phyloP scores from a whole-genome alignment of 2,329 filamentous ascomycete genomes.

The Diatrype stigma region DNA sequence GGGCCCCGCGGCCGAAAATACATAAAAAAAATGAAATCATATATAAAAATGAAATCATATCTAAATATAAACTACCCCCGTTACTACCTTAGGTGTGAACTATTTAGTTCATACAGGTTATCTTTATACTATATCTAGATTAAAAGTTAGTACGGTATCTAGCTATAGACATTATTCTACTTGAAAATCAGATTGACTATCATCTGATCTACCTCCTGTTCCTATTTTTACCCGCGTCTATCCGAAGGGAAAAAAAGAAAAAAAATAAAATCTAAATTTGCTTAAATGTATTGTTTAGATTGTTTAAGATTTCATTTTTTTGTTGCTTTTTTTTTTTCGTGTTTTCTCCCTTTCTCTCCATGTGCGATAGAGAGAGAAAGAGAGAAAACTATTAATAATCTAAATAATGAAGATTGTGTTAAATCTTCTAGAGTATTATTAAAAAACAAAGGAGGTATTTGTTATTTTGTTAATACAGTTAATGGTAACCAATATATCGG shows the following conservation, averaged over 20 bases:
- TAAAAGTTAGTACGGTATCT: constrained; percentile 3
- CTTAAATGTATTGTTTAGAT: too few relatives aligned
- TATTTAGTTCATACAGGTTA: constrained; percentile 7
- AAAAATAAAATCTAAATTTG: too few relatives aligned
- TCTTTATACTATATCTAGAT: constrained; percentile 8
- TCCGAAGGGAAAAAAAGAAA: too few relatives aligned
- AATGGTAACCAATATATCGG: constrained; percentile 8
- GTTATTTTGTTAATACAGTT: constrained; percentile 8
- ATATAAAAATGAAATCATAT: constrained; percentile 7
- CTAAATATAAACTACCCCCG: constrained; percentile 7
- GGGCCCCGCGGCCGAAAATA: constrained; percentile 13
- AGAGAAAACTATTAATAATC: constrained; percentile 5
- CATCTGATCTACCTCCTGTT: constrained; percentile 4
- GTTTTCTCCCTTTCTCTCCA: too few relatives aligned
- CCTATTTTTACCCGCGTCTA: constrained; percentile 10
- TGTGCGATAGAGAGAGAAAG: too few relatives aligned
- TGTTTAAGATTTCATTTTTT: too few relatives aligned
- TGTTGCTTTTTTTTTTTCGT: too few relatives aligned
- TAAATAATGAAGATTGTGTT: constrained; percentile 5
- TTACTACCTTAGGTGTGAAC: constrained; percentile 3
- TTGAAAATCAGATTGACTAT: constrained; percentile 6
- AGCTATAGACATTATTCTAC: constrained; percentile 8
- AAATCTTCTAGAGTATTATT: constrained; percentile 7
- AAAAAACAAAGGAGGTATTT: constrained; percentile 9
- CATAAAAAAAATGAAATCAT: not conserved